These are phyloP conservation scores for Colletotrichum siamense DNA, from an alignment of 2,329 filamentous ascomycete species.

Conservation along the genomic window DNA sequence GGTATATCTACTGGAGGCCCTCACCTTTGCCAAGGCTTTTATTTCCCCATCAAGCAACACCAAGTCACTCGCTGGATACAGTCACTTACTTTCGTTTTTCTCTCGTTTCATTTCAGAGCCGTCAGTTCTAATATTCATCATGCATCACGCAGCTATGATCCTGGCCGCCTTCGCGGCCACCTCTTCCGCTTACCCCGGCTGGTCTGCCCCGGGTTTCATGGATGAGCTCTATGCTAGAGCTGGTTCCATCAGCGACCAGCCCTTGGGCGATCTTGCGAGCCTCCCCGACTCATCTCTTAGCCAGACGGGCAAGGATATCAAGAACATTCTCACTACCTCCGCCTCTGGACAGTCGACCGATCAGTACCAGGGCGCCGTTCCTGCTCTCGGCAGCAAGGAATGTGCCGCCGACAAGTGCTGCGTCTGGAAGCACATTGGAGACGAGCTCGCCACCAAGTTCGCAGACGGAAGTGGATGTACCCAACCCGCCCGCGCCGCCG, in stretches of 20 bases:
- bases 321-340: conserved; percentile 36
- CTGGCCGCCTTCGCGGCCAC: conserved; percentile 1
- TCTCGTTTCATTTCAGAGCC: not conserved
- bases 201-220: not conserved
- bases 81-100: not conserved
- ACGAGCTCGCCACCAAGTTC: conserved; percentile 42
- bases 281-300: conserved; percentile 35
- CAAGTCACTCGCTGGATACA: not conserved
- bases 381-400: conserved; percentile 21
- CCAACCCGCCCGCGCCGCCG: conserved; percentile 44
- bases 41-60: not conserved
- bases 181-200: not conserved
- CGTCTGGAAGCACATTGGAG: conserved; percentile 47
- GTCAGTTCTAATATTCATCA: not conserved
- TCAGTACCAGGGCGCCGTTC: conserved; percentile 23
- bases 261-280: conserved; percentile 44
- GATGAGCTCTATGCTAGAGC: not conserved
- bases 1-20: not conserved
- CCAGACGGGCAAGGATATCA: conserved; percentile 38
- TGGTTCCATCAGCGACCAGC: not conserved
- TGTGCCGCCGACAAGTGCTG: conserved; percentile 48
- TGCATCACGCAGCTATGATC: not conserved
- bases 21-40: not conserved
- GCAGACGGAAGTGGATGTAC: conserved; percentile 44
- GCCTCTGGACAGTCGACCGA: conserved; percentile 6